Evolutionary conservation across 2,329 filamentous ascomycete species (phyloP).

Genomic region (Zelopaecilomyces penicillatus): DNA sequence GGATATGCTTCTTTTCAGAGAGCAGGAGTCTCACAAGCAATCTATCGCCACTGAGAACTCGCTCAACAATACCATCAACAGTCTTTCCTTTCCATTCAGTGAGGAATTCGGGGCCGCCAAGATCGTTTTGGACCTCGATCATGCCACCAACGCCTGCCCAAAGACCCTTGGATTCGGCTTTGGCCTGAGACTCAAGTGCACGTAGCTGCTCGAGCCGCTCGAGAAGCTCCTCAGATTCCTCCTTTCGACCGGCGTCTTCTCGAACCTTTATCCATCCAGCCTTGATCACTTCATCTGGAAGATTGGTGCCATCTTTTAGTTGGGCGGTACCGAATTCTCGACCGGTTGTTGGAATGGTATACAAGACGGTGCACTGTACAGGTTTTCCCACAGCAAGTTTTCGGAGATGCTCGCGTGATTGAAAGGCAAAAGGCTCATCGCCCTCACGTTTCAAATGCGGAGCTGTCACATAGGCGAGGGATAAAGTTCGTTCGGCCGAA

Average conservation of each 20-base stretch:
- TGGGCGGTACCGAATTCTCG: constrained; percentile 81
- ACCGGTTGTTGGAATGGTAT: constrained; percentile 76
- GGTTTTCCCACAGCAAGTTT: constrained; percentile 77
- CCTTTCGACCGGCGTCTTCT: constrained; percentile 87
- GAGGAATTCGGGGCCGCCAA: constrained; percentile 70
- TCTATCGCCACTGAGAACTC: constrained; percentile 84
- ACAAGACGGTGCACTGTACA: constrained; percentile 76
- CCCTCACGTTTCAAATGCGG: constrained; percentile 81
- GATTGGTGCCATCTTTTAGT: constrained; percentile 63
- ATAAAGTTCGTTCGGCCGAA: constrained; percentile 74
- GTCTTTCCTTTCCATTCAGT: constrained; percentile 78
- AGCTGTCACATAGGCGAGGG: constrained; percentile 84
- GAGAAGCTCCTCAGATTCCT: constrained; percentile 69
- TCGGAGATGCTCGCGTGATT: constrained; percentile 88
- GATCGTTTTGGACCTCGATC: constrained; percentile 74
- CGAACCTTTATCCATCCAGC: constrained; percentile 90
- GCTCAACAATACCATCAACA: constrained; percentile 80
- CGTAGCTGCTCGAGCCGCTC: constrained; percentile 70
- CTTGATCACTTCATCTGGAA: constrained; percentile 77
- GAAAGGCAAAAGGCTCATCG: constrained; percentile 87
- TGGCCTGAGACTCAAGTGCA: constrained; percentile 68
- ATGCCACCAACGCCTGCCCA: constrained; percentile 60
- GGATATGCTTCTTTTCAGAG: constrained; percentile 74
- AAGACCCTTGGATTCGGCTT: constrained; percentile 68
- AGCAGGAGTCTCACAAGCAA: constrained; percentile 75